These are phyloP conservation scores for Penicillium riverlandense DNA, from an alignment of 495 filamentous ascomycete species.

Conservation along the genomic window DNA sequence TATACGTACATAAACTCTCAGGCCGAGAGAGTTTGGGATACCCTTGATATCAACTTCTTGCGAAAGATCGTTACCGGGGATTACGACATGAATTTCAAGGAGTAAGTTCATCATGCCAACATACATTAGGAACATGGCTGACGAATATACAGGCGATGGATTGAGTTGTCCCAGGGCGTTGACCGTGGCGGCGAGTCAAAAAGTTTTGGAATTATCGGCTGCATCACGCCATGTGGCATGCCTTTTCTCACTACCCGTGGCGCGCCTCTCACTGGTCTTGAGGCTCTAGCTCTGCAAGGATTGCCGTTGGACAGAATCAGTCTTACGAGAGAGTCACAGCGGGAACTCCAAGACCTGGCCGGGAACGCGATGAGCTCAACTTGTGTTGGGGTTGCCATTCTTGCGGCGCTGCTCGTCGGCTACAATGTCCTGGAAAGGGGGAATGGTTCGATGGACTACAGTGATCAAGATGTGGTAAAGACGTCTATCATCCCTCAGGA, in stretches of 20 bases:
- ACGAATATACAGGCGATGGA: constrained; percentile 34
- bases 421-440: constrained; percentile 24
- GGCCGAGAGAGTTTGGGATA: constrained; percentile 57
- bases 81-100: constrained; percentile 60
- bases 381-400: constrained; percentile 57
- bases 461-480: background rate
- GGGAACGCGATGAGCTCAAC: constrained; percentile 83
- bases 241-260: constrained; percentile 56
- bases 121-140: background rate
- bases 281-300: constrained; percentile 65
- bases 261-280: constrained; percentile 56
- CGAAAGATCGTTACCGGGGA: constrained; percentile 26
- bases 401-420: constrained; percentile 44
- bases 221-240: constrained; percentile 63
- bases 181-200: constrained; percentile 45
- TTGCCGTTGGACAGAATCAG: constrained; percentile 56
- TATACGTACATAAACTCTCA: constrained; percentile 37
- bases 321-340: constrained; percentile 55
- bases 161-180: constrained; percentile 73
- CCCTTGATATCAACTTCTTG: constrained; percentile 57
- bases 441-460: background rate
- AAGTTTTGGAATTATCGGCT: constrained; percentile 54
- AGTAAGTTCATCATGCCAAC: constrained; percentile 24
- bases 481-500: constrained; percentile 2
- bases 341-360: constrained; percentile 62